Conservation (phyloP, 495 filamentous ascomycete species). For the Recurvomyces mirabilis region DNA sequence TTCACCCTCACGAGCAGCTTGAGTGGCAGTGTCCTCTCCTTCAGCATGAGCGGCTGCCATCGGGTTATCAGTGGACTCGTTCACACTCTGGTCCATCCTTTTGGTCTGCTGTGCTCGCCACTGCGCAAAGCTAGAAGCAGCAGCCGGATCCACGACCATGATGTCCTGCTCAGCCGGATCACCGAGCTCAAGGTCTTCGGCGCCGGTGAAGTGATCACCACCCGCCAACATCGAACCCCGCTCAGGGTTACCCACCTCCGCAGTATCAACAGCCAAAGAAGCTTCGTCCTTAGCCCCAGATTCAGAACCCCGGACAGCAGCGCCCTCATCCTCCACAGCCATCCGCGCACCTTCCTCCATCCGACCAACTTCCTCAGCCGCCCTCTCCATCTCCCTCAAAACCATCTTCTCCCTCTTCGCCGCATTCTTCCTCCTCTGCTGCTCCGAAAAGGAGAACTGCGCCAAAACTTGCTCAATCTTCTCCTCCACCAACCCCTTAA, state of each 20-base stretch:
- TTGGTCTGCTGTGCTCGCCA: conserved; percentile 11
- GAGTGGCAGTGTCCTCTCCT: too few species aligned
- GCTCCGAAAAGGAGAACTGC: conserved; percentile 26
- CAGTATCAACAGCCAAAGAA: not conserved
- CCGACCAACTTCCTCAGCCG: not conserved
- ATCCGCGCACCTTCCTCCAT: not conserved
- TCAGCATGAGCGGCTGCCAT: too few species aligned
- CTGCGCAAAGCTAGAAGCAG: conserved; percentile 4
- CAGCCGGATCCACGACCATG: not conserved
- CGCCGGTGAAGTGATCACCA: conserved; percentile 13
- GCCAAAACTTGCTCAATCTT: conserved; percentile 59
- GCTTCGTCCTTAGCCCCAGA: not conserved
- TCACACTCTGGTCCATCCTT: too few species aligned
- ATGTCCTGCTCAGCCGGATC: not conserved
- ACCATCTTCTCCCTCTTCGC: conserved; percentile 3
- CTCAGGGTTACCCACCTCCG: not conserved
- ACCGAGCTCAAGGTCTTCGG: conserved; percentile 2
- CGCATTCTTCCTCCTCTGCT: conserved; percentile 15
- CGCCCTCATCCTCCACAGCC: not conserved
- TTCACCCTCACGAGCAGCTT: too few species aligned
- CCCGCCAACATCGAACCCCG: not conserved
- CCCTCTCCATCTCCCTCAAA: not conserved
- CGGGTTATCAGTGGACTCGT: too few species aligned
- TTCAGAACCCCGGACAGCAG: not conserved
- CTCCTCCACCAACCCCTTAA: conserved; percentile 67